Percentiles rank a stretch among this genome's conserved stretches.
Conservation (phyloP, 2,329 filamentous ascomycete species). For the Dothideomycetes sp. region DNA sequence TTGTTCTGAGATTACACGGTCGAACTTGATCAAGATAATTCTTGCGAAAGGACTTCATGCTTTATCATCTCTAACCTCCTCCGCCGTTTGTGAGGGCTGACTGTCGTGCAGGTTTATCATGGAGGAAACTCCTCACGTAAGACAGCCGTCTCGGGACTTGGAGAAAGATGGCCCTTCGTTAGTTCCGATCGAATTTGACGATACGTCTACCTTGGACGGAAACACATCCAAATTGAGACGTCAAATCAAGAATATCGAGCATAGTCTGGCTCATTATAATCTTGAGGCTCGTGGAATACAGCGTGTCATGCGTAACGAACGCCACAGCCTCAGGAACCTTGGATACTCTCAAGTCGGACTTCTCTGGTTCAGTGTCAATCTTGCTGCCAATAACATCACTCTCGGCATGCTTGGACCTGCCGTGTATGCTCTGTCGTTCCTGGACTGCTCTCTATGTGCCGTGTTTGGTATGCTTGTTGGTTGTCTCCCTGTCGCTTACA, state of each 20-base stretch:
- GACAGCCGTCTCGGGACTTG: constrained; percentile 12
- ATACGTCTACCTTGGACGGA: constrained; percentile 7
- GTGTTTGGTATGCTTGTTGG: constrained; percentile 51
- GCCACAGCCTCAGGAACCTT: constrained; percentile 37
- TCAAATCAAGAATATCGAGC: constrained; percentile 27
- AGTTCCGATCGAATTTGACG: constrained; percentile 4
- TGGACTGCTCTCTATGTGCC: constrained; percentile 47
- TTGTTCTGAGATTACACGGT: constrained; percentile 45
- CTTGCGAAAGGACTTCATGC: constrained; percentile 47
- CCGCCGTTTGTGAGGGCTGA: constrained; percentile 13
- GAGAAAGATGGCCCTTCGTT: constrained; percentile 17
- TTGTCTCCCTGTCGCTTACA: constrained; percentile 47
- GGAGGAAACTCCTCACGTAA: constrained; percentile 19
- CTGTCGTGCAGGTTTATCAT: constrained; percentile 7
- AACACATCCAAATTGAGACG: constrained; percentile 4
- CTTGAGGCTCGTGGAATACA: constrained; percentile 53
- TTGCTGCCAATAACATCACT: constrained; percentile 55
- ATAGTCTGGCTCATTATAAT: constrained; percentile 41
- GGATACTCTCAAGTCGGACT: constrained; percentile 40
- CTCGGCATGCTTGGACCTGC: constrained; percentile 55
- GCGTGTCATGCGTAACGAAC: constrained; percentile 46
- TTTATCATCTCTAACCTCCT: constrained; percentile 24
- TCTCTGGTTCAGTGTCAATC: constrained; percentile 54
- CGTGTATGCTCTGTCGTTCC: constrained; percentile 49
- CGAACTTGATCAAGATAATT: constrained; percentile 47